Percentiles rank a stretch among this genome's conserved stretches.
Evolutionary conservation across 2,329 filamentous ascomycete species (phyloP).

Genomic region (Berkeleyomyces rouxiae): DNA sequence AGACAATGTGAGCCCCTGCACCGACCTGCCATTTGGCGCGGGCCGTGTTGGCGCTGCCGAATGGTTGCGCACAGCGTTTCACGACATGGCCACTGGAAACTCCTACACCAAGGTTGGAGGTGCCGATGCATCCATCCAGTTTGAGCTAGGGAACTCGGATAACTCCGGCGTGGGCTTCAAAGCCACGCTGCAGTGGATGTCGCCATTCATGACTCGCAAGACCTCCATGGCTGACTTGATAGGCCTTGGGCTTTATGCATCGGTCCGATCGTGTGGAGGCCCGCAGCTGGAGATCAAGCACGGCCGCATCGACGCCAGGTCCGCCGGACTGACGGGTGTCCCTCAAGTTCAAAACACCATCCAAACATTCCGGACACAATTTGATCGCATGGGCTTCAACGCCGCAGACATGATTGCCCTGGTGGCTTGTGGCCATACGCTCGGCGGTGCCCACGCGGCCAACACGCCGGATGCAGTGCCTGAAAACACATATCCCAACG

Average conservation of each 20-base stretch:
- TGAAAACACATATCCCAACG: conserved; percentile 26
- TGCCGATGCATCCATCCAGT: conserved; percentile 43
- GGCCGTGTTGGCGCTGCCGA: conserved; percentile 43
- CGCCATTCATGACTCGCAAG: conserved; percentile 33
- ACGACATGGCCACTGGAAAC: conserved; percentile 43
- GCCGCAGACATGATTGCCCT: conserved; percentile 41
- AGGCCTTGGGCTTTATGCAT: conserved; percentile 39
- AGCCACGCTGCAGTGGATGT: conserved; percentile 36
- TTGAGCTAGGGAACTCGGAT: conserved; percentile 37
- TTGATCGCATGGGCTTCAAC: conserved; percentile 40
- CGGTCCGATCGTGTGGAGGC: conserved; percentile 42
- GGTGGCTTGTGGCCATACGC: conserved; percentile 42
- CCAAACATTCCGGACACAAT: conserved; percentile 36
- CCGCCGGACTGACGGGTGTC: conserved; percentile 31
- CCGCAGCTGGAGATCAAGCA: conserved; percentile 35
- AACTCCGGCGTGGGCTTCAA: conserved; percentile 39
- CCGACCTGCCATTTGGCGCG: conserved; percentile 32
- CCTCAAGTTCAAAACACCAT: conserved; percentile 40
- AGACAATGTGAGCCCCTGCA: conserved; percentile 39
- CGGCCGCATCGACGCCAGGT: conserved; percentile 38
- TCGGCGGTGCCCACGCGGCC: conserved; percentile 40
- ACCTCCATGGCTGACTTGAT: conserved; percentile 41
- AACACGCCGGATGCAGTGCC: conserved; percentile 38
- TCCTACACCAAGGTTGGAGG: conserved; percentile 32
- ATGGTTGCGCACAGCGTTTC: conserved; percentile 44